Evolutionary conservation across 1,139 yeast genomes (phyloP), one percentile per base, ranked within the genome.

Genomic region (Saccharomyces hybrid): DNA sequence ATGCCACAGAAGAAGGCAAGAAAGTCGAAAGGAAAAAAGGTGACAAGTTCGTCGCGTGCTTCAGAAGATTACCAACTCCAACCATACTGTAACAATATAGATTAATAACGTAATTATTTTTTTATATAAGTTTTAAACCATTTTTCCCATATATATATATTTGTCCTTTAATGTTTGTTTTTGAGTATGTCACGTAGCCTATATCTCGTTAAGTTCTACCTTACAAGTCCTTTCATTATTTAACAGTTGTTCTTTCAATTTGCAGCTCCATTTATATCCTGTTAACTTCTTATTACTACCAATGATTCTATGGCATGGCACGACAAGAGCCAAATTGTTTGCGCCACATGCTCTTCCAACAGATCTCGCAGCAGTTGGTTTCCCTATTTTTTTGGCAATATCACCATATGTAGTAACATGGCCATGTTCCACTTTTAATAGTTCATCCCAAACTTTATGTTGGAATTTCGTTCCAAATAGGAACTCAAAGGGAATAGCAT

Each of bases 1-100:
- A 84, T 60, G 84, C 95, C 25, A 93, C 99, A 0, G 99, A 93
- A 71, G 99, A 93, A 72, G 99, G 99, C 55, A 93, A 93, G 73
- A 95, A 95, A 72, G 99, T 93, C 48, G 83, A 83, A 51, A 80
- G 99, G 67, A 95, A 93, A 69, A 79, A 84, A 49, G 99, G 99
- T 31, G 77, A 76, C 58, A 93, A 93, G 70, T 93, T 79, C 73
- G 79, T 90, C 46, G 98, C 98, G 23, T 93, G 98, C 69, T 93
- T 84, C 71, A 81, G 77, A 68, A 80, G 99, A 67, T 68, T 85
- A 54, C 84, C 89, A 52, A 78, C 78, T 54, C 89, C 88, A 26
- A 59, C 47, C 41, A 65, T 67, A 50, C 51, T 63, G 27, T 65
- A 57, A 19, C 23, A 3, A 55, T 13, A 38, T 38, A 38, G n/a